Conservation (phyloP, 2,329 filamentous ascomycete species). For the Alternaria triticina region DNA sequence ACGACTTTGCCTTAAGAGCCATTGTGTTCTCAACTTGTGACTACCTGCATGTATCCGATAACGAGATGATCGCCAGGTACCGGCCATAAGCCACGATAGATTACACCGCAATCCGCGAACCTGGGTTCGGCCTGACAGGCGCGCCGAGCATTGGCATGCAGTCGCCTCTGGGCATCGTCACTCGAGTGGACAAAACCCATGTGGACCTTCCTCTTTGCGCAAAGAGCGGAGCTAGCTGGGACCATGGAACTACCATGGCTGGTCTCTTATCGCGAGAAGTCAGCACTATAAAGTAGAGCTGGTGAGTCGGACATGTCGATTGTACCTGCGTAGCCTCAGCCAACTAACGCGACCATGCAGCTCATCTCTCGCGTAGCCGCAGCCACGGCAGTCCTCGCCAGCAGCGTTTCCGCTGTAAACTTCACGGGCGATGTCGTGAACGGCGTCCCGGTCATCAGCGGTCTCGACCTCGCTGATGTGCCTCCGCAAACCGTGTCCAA, state of each 20-base stretch:
- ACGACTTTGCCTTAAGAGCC: not conserved
- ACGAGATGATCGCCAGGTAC: not conserved
- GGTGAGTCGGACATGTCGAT: not conserved
- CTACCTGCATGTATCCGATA: not conserved
- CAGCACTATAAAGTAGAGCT: slow-evolving; percentile 16
- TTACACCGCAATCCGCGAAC: not conserved
- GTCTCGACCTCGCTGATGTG: slow-evolving; percentile 45
- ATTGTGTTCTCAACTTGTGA: not conserved
- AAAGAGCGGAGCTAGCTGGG: slow-evolving; percentile 19
- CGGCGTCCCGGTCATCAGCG: slow-evolving; percentile 39
- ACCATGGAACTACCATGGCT: not conserved
- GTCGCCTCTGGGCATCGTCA: slow-evolving; percentile 39
- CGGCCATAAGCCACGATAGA: not conserved
- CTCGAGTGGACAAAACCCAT: slow-evolving; percentile 13
- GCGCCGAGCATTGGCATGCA: slow-evolving; percentile 11
- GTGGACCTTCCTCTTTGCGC: slow-evolving; percentile 40
- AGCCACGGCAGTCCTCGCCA: slow-evolving; percentile 22
- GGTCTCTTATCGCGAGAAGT: slow-evolving; percentile 21
- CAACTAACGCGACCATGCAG: slow-evolving; percentile 28
- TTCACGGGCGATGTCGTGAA: slow-evolving; percentile 44
- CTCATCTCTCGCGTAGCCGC: slow-evolving; percentile 27
- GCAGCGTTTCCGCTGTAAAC: slow-evolving; percentile 29
- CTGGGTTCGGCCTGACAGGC: not conserved
- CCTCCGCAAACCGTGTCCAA: slow-evolving; percentile 45
- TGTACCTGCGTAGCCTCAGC: not conserved